phyloP scores from a whole-genome alignment of 176 grass and related monocot species.

The Dactylis glomerata region DNA sequence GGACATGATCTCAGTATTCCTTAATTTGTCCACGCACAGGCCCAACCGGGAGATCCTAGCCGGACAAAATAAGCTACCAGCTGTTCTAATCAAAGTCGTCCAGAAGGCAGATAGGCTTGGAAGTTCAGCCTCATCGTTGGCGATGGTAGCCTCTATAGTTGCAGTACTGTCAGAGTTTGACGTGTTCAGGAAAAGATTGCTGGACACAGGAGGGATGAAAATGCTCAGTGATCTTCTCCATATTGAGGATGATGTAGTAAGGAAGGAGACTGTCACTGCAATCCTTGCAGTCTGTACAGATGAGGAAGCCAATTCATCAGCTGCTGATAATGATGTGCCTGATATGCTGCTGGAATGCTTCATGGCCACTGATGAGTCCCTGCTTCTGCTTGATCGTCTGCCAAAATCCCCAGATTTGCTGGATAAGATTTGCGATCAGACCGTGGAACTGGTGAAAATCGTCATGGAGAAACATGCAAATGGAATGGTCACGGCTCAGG shows the following conservation, averaged over 20 bases:
- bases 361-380: constrained; percentile 27
- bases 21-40: constrained; percentile 39
- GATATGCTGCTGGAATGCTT: constrained; percentile 30
- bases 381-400: constrained; percentile 30
- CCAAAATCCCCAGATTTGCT: neutral
- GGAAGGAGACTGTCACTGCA: constrained; percentile 35
- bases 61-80: constrained; percentile 6
- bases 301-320: constrained; percentile 8
- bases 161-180: constrained; percentile 30
- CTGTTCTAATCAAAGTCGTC: constrained; percentile 5
- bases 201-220: constrained; percentile 31
- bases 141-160: constrained; percentile 34
- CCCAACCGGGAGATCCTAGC: constrained; percentile 40
- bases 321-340: constrained; percentile 15
- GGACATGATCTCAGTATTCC: constrained; percentile 18
- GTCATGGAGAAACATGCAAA: neutral
- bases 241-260: constrained; percentile 24
- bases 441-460: constrained; percentile 28
- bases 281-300: constrained; percentile 30
- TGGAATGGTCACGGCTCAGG: constrained; percentile 10
- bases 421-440: constrained; percentile 16
- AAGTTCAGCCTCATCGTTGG: neutral
- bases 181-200: constrained; percentile 36
- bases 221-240: constrained; percentile 31
- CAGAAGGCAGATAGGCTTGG: constrained; percentile 1